These are phyloP conservation scores for Phaeomoniella chlamydospora DNA, from an alignment of 2,329 filamentous ascomycete species.

Conservation along the genomic window DNA sequence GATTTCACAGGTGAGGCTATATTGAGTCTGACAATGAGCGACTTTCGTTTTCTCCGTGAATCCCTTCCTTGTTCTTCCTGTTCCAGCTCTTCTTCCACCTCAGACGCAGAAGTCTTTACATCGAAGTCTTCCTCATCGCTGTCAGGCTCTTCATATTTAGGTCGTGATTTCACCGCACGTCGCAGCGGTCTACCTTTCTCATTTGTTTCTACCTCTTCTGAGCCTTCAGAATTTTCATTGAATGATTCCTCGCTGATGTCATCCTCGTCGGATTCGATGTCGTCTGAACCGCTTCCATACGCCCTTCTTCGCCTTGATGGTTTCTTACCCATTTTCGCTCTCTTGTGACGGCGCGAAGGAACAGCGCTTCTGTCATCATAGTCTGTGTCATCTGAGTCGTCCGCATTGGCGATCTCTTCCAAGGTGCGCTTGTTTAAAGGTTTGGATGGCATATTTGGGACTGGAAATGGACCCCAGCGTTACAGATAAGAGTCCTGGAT, in stretches of 20 bases:
- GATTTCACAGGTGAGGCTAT: conserved; percentile 11
- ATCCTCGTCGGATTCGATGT: conserved; percentile 31
- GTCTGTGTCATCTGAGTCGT: conserved; percentile 29
- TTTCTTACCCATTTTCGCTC: conserved; percentile 15
- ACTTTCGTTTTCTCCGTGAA: conserved; percentile 17
- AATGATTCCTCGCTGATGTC: conserved; percentile 25
- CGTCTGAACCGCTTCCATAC: conserved; percentile 16
- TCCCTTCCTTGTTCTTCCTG: conserved; percentile 9
- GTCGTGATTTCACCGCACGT: conserved; percentile 37
- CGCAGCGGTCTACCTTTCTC: conserved; percentile 42
- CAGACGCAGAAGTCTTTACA: conserved; percentile 11
- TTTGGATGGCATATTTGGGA: not conserved
- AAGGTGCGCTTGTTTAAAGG: conserved; percentile 20
- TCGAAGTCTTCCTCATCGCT: conserved; percentile 12
- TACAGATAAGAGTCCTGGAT: too few species aligned
- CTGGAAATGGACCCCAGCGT: too few species aligned
- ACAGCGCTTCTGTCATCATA: conserved; percentile 22
- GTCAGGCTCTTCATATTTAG: conserved; percentile 42
- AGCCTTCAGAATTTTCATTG: conserved; percentile 26
- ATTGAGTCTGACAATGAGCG: conserved; percentile 9
- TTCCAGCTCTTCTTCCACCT: conserved; percentile 10
- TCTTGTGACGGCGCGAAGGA: conserved; percentile 11
- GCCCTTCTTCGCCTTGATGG: conserved; percentile 21
- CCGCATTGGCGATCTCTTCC: conserved; percentile 26
- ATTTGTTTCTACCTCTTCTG: conserved; percentile 31